Base-by-base conservation (phyloP, 2,329 filamentous ascomycete genomes). In the Hypoxylon sp. region DNA sequence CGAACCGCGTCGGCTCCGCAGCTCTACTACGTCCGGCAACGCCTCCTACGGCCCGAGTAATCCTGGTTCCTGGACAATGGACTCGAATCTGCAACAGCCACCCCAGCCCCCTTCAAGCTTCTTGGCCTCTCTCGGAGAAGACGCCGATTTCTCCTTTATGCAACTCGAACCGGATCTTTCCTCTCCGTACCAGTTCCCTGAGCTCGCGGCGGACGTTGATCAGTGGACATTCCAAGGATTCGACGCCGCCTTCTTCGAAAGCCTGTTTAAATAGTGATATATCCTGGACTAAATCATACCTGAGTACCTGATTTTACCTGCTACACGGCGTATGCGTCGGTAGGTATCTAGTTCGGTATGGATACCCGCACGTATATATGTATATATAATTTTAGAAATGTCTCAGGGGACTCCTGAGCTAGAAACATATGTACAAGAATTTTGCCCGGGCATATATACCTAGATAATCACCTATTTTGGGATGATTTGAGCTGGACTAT, bases 181-280 rank as follows among this genome's bases (percentile, higher is more conserved):
- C 7, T 63, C 67, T 2, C 57, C 68, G 20, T 68, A 71, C 28
- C 68, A 64, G 3, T 70, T 70, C 33, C 73, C 76, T 0, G 73
- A 75, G 16, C 66, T 77, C 14, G 72, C 73, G 3, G 73, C 71
- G 8, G 79, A 79, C 45, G 70, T 75, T 0, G 77, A 79, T 14
- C 73, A 80, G 22, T 81, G 79, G 80, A 76, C 77, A 1, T 75
- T 81, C 8, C 80, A 81, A 54, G 78, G 78, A 2, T 75, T 81
- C 2, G 79, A 81, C 53, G 67, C 70, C 8, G 60, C 64, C 5
- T 75, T 73, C 55, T 74, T 74, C 32, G 72, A 74, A 33, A 73
- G 63, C 51, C 46, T 74, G 12, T 69, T 74, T 50, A 56, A 64
- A 12, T 52, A 51, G 51, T 30, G 9, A 33, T 22, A 45, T 28